Evolutionary conservation across 768 basidiomycete species (phyloP).

Genomic region (Suillus lakei): DNA sequence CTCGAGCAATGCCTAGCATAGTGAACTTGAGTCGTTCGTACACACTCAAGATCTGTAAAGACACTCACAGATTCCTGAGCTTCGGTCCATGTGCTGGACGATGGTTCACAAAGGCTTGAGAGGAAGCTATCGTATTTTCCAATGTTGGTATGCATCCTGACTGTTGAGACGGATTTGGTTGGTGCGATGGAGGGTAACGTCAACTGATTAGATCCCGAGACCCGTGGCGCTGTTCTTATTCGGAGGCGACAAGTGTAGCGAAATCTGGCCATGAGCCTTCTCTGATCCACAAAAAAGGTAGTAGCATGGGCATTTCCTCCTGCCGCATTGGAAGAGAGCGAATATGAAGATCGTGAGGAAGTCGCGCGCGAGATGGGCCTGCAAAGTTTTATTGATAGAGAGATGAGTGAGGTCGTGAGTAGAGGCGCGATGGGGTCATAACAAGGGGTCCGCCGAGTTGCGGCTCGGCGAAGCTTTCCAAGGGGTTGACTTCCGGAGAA

Average conservation of each 20-base stretch:
- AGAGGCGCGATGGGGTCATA: no score
- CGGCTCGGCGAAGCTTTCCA: no score
- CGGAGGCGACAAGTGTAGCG: neutral
- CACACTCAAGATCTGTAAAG: neutral
- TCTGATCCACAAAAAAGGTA: no score
- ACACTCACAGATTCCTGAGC: constrained; percentile 15
- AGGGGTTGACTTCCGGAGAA: no score
- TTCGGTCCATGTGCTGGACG: constrained; percentile 23
- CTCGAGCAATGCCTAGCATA: constrained; percentile 61
- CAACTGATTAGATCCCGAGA: neutral
- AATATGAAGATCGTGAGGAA: neutral
- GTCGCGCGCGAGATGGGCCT: neutral
- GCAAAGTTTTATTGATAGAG: neutral
- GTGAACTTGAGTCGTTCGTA: neutral
- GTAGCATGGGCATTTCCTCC: no score
- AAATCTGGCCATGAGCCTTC: neutral
- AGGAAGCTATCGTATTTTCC: constrained; percentile 45
- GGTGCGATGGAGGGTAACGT: neutral
- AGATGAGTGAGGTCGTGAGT: no score
- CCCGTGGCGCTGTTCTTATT: neutral
- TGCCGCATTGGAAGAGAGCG: neutral
- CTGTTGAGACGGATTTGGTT: neutral
- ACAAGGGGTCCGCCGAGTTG: no score
- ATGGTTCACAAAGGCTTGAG: constrained; percentile 30
- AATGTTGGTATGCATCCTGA: neutral